Evolutionary conservation across 1,284 basidiomycete genomes (phyloP), one percentile per base, ranked within the genome.

Genomic region (Bjerkandera adusta): DNA sequence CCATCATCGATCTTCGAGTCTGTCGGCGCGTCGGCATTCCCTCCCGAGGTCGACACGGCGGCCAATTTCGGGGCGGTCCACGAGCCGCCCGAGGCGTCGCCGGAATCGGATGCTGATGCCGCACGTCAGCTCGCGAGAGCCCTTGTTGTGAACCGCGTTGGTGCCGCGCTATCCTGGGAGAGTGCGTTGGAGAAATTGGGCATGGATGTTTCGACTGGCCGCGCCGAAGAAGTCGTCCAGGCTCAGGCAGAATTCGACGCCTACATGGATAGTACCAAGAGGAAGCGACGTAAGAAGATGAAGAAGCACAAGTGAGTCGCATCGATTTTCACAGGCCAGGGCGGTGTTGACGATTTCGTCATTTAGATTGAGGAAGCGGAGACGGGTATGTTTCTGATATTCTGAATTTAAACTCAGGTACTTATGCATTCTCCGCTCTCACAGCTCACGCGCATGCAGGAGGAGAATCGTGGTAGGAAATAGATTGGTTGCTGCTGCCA

Each of bases 221-320:
- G 74, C 40, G 71, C 76, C 15, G 65, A 68, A 26, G 65, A 74
- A 60, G 71, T 72, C 49, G 70, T 73, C 48, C 69, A 77, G 55
- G 72, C 75, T 52, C 73, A 81, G 34, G 74, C 70, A 57, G 78
- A 82, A 73, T 71, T 78, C 51, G 73, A 77, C 32, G 75, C 88
- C 25, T 66, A 78, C 61, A 72, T 88, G 69, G 89, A 92, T 57
- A 91, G 89, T 57, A 81, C 77, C 21, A 86, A 84, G 72, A 79
- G 89, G 65, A 92, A 92, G 75, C 76, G 80, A 57, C 73, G 80
- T 71, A 89, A 81, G 78, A 91, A 90, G 79, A 92, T 92, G 85
- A 89, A 86, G 78, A 92, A 90, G 68, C 89, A 92, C 63, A 92
- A 92, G 88, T 89, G 62, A 66, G 85, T n/a, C n/a, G n/a, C n/a